Evolutionary conservation across 352 stramenopile species (phyloP).

Genomic region (Phytophthora europaea): DNA sequence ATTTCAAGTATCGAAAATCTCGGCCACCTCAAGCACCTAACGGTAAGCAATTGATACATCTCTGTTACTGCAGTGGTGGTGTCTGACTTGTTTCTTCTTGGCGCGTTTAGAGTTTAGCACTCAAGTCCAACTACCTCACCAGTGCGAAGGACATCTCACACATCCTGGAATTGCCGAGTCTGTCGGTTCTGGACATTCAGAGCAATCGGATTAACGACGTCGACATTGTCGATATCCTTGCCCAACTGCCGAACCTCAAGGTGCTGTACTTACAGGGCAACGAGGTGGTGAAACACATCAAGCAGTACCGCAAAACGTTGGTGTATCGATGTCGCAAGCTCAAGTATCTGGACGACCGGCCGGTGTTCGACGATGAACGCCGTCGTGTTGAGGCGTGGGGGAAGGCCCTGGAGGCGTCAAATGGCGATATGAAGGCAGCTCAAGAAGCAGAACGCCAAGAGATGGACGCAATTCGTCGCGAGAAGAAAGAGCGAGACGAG

Average conservation of each 20-base stretch:
- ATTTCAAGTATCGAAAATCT: constrained; percentile 85
- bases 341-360: constrained; percentile 85
- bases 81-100: constrained; percentile 2
- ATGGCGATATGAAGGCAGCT: constrained; percentile 84
- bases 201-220: constrained; percentile 83
- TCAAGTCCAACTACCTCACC: constrained; percentile 83
- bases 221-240: constrained; percentile 70
- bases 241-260: constrained; percentile 82
- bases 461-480: constrained; percentile 84
- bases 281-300: constrained; percentile 90
- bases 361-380: constrained; percentile 90
- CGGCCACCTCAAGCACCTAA: constrained; percentile 72
- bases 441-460: constrained; percentile 87
- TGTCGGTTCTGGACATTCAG: constrained; percentile 86
- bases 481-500: constrained; percentile 90
- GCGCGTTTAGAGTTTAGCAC: constrained; percentile 58
- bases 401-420: constrained; percentile 64
- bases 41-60: constrained; percentile 49
- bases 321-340: constrained; percentile 81
- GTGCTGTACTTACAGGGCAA: constrained; percentile 89
- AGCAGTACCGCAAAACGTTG: constrained; percentile 88
- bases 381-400: constrained; percentile 86
- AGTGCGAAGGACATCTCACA: constrained; percentile 70
- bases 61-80: not conserved
- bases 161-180: constrained; percentile 68